phyloP scores from a whole-genome alignment of 225 moss, liverwort and hornwort genomes.

The Rhytidiadelphus loreus region DNA sequence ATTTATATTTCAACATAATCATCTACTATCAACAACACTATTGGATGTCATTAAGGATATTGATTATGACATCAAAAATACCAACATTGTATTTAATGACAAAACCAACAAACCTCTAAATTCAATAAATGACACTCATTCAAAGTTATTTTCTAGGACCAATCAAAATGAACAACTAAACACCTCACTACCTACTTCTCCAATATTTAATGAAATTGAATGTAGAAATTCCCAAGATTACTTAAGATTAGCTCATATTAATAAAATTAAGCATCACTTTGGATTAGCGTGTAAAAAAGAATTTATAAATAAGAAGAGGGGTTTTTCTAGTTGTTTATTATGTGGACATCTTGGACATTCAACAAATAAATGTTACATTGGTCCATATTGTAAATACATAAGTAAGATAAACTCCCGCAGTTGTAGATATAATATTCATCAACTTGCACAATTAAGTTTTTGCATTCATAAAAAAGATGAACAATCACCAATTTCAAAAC shows the following conservation, averaged over 20 bases:
- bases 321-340: neutral
- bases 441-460: neutral
- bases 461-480: neutral
- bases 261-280: neutral
- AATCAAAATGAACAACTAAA: neutral
- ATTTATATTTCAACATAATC: neutral
- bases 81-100: neutral
- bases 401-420: neutral
- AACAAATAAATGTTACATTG: neutral
- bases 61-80: neutral
- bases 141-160: neutral
- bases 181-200: neutral
- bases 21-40: neutral
- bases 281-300: neutral
- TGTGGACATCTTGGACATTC: neutral
- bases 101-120: neutral
- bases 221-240: neutral
- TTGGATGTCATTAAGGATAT: neutral
- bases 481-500: neutral
- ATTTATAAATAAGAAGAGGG: neutral
- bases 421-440: neutral
- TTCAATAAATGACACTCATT: neutral
- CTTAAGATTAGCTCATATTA: neutral
- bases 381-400: conserved; percentile 7
- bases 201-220: neutral